Base-by-base conservation (phyloP, 75 land plant genomes). In the Picea glauca region DNA sequence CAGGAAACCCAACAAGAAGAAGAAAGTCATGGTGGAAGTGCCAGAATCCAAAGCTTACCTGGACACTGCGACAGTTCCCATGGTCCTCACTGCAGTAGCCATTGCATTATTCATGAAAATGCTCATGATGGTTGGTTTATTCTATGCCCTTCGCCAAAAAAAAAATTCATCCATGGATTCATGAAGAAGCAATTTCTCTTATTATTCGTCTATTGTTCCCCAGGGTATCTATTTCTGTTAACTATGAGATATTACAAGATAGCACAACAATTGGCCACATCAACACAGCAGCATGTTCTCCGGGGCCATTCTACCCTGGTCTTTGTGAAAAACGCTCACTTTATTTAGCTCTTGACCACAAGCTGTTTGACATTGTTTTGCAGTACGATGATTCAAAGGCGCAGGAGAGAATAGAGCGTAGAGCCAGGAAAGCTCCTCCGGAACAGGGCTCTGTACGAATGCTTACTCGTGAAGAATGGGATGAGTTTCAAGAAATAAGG, bases 391-490 rank as follows among this genome's bases (percentile, higher is more conserved):
- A 94, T 8, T 81, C 94, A 14, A 84, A 23, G 62, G 85, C 87
- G 15, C 88, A 90, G 76, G 94, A 92, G 75, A 82, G 74, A 66
- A 77, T 92, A 33, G 96, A 94, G 82, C 75, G 85, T 5, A 87
- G 81, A 76, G 93, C 91, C 81, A 78, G 77, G 79, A 84, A 88
- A 65, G 87, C 87, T 70, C 92, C 96, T 78, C 76, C 81, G 31
- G 96, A 82, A 54, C 88, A 84, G 82, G 96, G 92, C 58, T 83
- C 86, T 14, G 86, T 94, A 6, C 88, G 92, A 81, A 90, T 90
- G 88, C 86, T 94, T 21, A 81, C 81, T 70, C 89, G 88, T 76
- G 94, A 94, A 74, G 94, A 92, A 77, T 94, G 96, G 96, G 91
- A 94, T 3, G 92, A 77, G 76, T 84, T 90, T 33, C 91, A 83